These are phyloP conservation scores for Vitis hybrid DNA, from an alignment of 177 flowering plant species.

Conservation along the genomic window DNA sequence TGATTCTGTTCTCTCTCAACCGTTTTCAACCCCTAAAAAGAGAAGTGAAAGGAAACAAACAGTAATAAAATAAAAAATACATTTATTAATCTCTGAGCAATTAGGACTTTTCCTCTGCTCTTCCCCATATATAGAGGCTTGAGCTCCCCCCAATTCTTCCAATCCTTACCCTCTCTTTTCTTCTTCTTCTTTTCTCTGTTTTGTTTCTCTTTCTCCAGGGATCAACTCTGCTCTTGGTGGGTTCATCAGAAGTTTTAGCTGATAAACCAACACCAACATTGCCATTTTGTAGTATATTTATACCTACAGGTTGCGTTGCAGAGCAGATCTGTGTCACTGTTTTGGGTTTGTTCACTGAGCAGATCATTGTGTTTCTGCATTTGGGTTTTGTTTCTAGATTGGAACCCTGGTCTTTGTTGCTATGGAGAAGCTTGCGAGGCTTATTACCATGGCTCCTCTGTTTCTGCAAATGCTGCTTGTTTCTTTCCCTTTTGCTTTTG, in stretches of 20 bases:
- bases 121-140: constrained; percentile 44
- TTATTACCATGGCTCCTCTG: constrained; percentile 37
- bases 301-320: not conserved
- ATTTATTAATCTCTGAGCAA: constrained; percentile 30
- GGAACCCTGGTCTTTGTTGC: not conserved
- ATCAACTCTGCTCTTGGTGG: constrained; percentile 19
- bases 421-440: constrained; percentile 31
- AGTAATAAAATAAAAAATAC: constrained; percentile 6
- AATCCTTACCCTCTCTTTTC: constrained; percentile 22
- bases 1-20: constrained; percentile 44
- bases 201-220: not conserved
- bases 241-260: constrained; percentile 53
- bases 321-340: constrained; percentile 10
- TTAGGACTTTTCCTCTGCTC: constrained; percentile 27
- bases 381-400: constrained; percentile 2
- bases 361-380: constrained; percentile 8
- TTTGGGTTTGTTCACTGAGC: not conserved
- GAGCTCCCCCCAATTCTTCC: constrained; percentile 21
- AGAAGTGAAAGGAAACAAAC: constrained; percentile 6
- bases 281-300: constrained; percentile 13
- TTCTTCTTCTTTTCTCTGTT: constrained; percentile 12
- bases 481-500: constrained; percentile 42
- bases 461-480: constrained; percentile 32
- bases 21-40: constrained; percentile 24
- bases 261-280: constrained; percentile 47